phyloP scores from a whole-genome alignment of 2,329 filamentous ascomycete species.

The Thielaviopsis musarum region DNA sequence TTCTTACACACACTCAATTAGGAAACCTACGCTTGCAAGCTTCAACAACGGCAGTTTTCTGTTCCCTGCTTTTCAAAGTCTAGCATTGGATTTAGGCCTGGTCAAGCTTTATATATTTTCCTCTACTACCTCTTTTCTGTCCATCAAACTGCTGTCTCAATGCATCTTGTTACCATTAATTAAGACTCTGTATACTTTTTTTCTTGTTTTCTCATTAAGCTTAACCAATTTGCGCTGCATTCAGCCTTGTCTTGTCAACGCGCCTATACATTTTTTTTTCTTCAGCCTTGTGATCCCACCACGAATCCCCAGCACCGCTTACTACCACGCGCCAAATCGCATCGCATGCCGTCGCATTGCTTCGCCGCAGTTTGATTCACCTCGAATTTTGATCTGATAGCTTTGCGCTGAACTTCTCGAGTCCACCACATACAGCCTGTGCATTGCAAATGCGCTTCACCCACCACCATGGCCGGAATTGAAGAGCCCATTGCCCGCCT shows the following conservation, averaged over 20 bases:
- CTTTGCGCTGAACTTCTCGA: not conserved
- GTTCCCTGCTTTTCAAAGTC: not conserved
- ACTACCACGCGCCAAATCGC: not conserved
- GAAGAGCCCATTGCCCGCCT: conserved; percentile 48
- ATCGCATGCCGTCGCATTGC: not conserved
- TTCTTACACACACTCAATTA: not conserved
- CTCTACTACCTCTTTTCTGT: not conserved
- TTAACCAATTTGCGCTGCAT: not conserved
- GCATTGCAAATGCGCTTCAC: conserved; percentile 7
- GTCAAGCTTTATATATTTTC: not conserved
- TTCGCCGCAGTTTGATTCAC: not conserved
- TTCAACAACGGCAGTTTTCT: not conserved
- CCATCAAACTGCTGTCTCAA: not conserved
- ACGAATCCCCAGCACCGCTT: not conserved
- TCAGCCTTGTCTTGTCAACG: not conserved
- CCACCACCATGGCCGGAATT: conserved; percentile 25
- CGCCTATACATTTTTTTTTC: not conserved
- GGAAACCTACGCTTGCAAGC: not conserved
- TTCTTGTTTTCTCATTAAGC: not conserved
- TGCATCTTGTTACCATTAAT: not conserved
- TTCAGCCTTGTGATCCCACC: not conserved
- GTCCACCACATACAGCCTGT: not conserved
- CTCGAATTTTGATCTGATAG: not conserved
- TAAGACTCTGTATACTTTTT: not conserved
- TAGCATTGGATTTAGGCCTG: not conserved